Evolutionary conservation across 2,329 filamentous ascomycete species (phyloP), one percentile per base, ranked within the genome.

Genomic region (Nigrograna mackinnonii): DNA sequence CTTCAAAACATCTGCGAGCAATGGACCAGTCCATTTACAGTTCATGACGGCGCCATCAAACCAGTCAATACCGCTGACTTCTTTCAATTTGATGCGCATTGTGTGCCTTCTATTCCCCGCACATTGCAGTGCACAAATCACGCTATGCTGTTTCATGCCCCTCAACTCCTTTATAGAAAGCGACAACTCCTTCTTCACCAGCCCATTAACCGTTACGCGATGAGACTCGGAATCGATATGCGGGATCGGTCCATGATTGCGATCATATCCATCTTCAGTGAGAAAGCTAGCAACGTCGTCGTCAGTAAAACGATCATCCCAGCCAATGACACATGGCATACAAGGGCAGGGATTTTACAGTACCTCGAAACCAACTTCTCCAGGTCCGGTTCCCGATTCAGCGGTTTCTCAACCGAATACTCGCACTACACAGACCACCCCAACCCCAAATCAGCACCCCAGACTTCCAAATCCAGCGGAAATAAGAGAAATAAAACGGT

Each of bases 51-150:
- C 80, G 28, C 74, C 79, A 50, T 83, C 79, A 26, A 73, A 72
- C 80, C 81, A 84, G 54, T 84, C 79, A 31, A 84, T 75, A 1
- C 80, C 81, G 22, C 73, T 66, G 4, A 83, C 80, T 58, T 83
- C 80, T 53, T 80, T 80, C 19, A 82, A 62, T 48, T 75, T 68
- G 1, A 78, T 83, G 19, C 79, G 76, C 79, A 83, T 83, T 2
- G 78, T 80, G 55, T 83, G 79, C 9, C 80, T 73, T 6, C 81
- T 68, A 51, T 83, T 84, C 16, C 80, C 80, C 3, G 80, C 80
- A 50, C 81, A 84, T 66, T 82, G 79, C 1, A 84, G 66, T 2
- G 78, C 77, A 47, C 78, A 80, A n/a, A 76, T 68, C 11, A 84
- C 75, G 43, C 68, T 72, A 53, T 82, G 74, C 50, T 83, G 80